A percentile compares a stretch with the other conserved stretches of the same genome.
These are phyloP conservation scores for Talaromyces trachyspermus DNA, from an alignment of 495 filamentous ascomycete genomes.

Conservation along the genomic window DNA sequence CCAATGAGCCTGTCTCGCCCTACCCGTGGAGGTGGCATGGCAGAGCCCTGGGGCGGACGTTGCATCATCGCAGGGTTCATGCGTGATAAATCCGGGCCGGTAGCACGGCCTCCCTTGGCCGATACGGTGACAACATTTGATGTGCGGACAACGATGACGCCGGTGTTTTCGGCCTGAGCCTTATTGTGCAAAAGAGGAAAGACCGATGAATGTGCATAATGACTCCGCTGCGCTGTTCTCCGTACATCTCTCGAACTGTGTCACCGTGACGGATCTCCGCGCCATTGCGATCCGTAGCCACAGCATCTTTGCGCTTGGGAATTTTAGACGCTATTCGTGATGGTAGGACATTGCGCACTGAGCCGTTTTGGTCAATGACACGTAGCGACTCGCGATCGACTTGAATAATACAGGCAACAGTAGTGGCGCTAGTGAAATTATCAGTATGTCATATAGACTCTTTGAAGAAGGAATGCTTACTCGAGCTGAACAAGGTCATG, in stretches of 20 bases:
- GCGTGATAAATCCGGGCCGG: slow-evolving; percentile 69
- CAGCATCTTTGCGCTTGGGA: slow-evolving; percentile 66
- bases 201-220: slow-evolving; percentile 90
- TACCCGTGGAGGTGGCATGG: slow-evolving; percentile 70
- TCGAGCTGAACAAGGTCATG: slow-evolving; percentile 94
- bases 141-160: slow-evolving; percentile 82
- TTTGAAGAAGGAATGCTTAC: slow-evolving; percentile 32
- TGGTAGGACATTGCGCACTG: slow-evolving; percentile 71
- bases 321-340: slow-evolving; percentile 88
- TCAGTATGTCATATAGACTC: slow-evolving; percentile 22
- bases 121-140: slow-evolving; percentile 80
- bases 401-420: slow-evolving; percentile 88
- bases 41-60: slow-evolving; percentile 40
- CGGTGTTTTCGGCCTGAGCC: slow-evolving; percentile 77
- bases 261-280: slow-evolving; percentile 89
- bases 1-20: slow-evolving; percentile 80
- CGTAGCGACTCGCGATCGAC: slow-evolving; percentile 88
- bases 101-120: slow-evolving; percentile 74
- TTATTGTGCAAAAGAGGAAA: slow-evolving; percentile 82
- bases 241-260: slow-evolving; percentile 81
- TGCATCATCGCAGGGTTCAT: slow-evolving; percentile 88
- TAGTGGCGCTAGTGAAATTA: slow-evolving; percentile 52
- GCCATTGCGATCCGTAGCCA: slow-evolving; percentile 88
- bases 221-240: slow-evolving; percentile 75
- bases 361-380: slow-evolving; percentile 84